Evolutionary conservation across 2,329 filamentous ascomycete genomes (phyloP).

Genomic region (Neospermospora avenae): DNA sequence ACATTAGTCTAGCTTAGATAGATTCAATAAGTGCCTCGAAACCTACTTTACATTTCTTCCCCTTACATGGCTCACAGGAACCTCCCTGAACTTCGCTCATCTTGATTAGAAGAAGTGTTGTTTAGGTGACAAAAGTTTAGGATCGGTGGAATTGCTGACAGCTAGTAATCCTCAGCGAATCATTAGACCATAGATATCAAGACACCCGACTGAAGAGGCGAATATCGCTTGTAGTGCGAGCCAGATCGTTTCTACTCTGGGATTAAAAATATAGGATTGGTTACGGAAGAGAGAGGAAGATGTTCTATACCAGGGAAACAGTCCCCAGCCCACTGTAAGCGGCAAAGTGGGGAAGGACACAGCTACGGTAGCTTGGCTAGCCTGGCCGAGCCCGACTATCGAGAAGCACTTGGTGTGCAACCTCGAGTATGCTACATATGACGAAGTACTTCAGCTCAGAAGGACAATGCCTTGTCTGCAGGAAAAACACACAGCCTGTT

Average conservation of each 20-base stretch:
- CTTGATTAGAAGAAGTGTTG: not conserved
- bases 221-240: not conserved
- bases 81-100: constrained; percentile 5
- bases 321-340: not conserved
- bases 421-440: too few species aligned
- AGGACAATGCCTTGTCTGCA: too few species aligned
- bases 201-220: not conserved
- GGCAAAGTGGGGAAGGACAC: too few species aligned
- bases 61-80: constrained; percentile 12
- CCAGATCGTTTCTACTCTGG: not conserved
- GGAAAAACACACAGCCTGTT: too few species aligned
- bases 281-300: not conserved
- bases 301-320: not conserved
- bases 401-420: too few species aligned
- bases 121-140: not conserved
- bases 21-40: not conserved
- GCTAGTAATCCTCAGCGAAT: not conserved
- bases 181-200: not conserved
- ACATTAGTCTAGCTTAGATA: not conserved
- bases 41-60: constrained; percentile 14
- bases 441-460: too few species aligned
- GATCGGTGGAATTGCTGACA: too few species aligned
- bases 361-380: too few species aligned
- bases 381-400: too few species aligned
- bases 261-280: not conserved